A percentile compares a stretch with the other conserved stretches of the same genome.
phyloP scores from a whole-genome alignment of 1,139 yeast species.

The Pneumocystis oryctolagi region DNA sequence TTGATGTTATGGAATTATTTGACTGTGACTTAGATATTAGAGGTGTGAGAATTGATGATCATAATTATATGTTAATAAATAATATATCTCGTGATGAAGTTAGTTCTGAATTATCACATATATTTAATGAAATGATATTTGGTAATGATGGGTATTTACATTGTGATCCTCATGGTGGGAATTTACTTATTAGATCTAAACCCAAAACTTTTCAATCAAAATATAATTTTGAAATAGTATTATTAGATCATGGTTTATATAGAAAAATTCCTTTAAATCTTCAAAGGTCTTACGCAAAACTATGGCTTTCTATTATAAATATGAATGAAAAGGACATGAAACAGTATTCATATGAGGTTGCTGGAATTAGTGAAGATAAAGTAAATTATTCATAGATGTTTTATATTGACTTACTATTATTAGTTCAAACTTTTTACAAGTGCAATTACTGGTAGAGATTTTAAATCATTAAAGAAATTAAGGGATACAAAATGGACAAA shows the following conservation, averaged over 20 bases:
- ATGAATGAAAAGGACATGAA: conserved; percentile 52
- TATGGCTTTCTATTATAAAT: conserved; percentile 82
- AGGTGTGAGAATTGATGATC: conserved; percentile 73
- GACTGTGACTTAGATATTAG: conserved; percentile 26
- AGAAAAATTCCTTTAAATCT: conserved; percentile 64
- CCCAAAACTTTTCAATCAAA: conserved; percentile 25
- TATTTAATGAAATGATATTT: conserved; percentile 89
- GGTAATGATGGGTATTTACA: conserved; percentile 84
- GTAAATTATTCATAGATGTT: not conserved
- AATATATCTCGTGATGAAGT: conserved; percentile 63
- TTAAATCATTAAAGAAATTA: conserved; percentile 32
- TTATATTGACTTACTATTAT: conserved; percentile 20
- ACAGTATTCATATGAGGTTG: conserved; percentile 58
- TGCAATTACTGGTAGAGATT: conserved; percentile 85
- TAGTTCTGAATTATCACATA: conserved; percentile 71
- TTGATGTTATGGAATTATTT: not conserved
- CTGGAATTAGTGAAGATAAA: conserved; percentile 48
- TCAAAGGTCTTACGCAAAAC: conserved; percentile 72
- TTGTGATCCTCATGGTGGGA: conserved; percentile 97
- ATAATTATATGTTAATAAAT: conserved; percentile 45
- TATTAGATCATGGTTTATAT: conserved; percentile 91
- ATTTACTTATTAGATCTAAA: conserved; percentile 24
- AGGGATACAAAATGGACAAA: conserved; percentile 36
- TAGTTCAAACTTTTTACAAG: conserved; percentile 73
- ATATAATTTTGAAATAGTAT: conserved; percentile 76